Conservation (phyloP, 1,284 basidiomycete species). For the Ustilago loliicola region DNA sequence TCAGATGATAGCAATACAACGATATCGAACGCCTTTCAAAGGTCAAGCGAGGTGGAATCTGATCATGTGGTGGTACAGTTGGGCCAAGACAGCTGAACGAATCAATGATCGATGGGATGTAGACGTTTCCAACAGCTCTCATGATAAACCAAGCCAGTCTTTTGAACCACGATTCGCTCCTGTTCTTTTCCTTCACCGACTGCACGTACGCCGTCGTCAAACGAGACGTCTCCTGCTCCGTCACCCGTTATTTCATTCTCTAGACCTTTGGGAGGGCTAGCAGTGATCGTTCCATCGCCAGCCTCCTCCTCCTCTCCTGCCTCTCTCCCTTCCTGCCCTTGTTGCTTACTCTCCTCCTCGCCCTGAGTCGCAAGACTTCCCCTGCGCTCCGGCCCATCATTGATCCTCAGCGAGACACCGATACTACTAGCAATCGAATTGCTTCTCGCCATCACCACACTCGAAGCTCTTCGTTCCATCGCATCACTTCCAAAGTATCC, state of each 20-base stretch:
- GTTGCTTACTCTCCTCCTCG: neutral
- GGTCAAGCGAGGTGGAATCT: neutral
- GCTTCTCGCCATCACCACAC: slow-evolving; percentile 29
- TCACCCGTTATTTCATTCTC: slow-evolving; percentile 1
- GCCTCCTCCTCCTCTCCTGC: slow-evolving; percentile 26
- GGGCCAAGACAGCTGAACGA: neutral
- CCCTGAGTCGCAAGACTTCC: neutral
- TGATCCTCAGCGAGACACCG: slow-evolving; percentile 39
- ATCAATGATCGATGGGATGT: slow-evolving; percentile 1
- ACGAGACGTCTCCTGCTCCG: neutral
- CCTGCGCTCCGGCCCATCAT: slow-evolving; percentile 24
- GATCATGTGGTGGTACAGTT: neutral
- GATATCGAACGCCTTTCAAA: neutral
- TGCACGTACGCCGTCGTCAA: neutral
- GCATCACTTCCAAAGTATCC: slow-evolving; percentile 32
- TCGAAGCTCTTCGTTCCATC: slow-evolving; percentile 4
- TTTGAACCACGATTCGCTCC: slow-evolving; percentile 47
- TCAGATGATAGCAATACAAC: neutral
- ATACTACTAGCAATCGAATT: slow-evolving; percentile 25
- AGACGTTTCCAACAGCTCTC: slow-evolving; percentile 35
- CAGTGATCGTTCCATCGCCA: slow-evolving; percentile 36
- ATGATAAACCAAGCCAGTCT: slow-evolving; percentile 36
- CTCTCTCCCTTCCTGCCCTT: slow-evolving; percentile 1
- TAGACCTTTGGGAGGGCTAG: slow-evolving; percentile 13
- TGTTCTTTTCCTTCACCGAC: slow-evolving; percentile 7